Conservation (phyloP, 495 filamentous ascomycete species). For the Lichenothelia convexa region DNA sequence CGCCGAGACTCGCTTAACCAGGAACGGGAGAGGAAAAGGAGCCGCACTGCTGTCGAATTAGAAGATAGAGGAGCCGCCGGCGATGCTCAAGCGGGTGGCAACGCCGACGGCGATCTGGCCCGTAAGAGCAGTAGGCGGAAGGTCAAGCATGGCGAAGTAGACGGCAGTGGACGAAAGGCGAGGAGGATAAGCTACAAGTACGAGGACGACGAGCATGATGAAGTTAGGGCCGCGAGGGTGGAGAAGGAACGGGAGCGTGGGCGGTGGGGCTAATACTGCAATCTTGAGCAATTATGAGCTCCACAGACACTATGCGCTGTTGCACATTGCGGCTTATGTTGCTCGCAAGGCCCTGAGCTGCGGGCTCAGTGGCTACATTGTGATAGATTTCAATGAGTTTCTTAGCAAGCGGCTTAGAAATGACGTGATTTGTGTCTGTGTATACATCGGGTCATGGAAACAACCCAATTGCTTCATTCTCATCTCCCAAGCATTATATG, state of each 20-base stretch:
- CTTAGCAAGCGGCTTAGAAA: no score
- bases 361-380: no score
- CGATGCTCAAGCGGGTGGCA: slow-evolving; percentile 5
- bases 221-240: slow-evolving; percentile 25
- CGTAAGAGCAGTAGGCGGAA: slow-evolving; percentile 4
- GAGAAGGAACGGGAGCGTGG: slow-evolving; percentile 30
- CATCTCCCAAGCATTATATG: no score
- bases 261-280: slow-evolving; percentile 21
- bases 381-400: no score
- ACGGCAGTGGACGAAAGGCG: slow-evolving; percentile 26
- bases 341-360: no score
- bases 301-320: no score
- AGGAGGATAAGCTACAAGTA: slow-evolving; percentile 39
- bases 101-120: not conserved
- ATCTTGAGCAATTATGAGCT: no score
- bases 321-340: no score
- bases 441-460: no score
- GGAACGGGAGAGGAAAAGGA: not conserved
- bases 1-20: slow-evolving; percentile 26
- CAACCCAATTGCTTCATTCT: no score
- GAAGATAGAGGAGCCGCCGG: not conserved
- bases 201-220: slow-evolving; percentile 35
- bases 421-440: no score
- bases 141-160: slow-evolving; percentile 27
- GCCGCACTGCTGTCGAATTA: not conserved